Conservation (phyloP, 768 basidiomycete genomes). For the Rhodotorula paludigena region DNA sequence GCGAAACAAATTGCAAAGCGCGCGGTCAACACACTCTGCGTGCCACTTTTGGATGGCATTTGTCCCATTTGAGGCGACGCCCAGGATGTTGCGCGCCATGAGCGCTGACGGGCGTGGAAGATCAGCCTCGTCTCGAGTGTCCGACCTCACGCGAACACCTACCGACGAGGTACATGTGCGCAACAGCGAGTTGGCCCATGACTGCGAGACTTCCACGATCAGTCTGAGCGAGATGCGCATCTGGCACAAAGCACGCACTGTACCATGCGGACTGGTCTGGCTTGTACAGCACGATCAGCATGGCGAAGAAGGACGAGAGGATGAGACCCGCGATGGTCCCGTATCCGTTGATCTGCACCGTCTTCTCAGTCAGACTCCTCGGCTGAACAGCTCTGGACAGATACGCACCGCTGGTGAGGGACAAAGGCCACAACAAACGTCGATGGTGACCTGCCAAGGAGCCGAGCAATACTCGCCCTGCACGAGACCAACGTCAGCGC, state of each 20-base stretch:
- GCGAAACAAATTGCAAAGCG: background rate
- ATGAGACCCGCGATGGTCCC: background rate
- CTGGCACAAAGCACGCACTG: constrained; percentile 3
- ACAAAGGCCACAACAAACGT: constrained; percentile 12
- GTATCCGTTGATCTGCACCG: constrained; percentile 9
- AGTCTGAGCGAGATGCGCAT: background rate
- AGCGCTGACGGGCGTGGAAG: background rate
- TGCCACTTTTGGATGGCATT: constrained; percentile 18
- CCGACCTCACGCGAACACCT: background rate
- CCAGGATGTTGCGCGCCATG: constrained; percentile 4
- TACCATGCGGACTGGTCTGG: background rate
- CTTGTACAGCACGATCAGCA: constrained; percentile 11
- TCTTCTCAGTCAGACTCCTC: too few species aligned
- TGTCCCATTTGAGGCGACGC: background rate
- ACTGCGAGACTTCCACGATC: background rate
- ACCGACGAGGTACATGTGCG: constrained; percentile 5
- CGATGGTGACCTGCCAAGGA: background rate
- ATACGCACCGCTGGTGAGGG: background rate
- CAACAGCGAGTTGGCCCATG: background rate
- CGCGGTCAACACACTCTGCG: background rate
- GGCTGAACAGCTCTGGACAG: too few species aligned
- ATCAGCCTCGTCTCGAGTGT: background rate
- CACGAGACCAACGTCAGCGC: background rate
- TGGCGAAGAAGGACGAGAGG: constrained; percentile 6
- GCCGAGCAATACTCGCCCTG: constrained; percentile 13